Base-by-base conservation (phyloP, 306 rosid species). In the Pyrus betulifolia region DNA sequence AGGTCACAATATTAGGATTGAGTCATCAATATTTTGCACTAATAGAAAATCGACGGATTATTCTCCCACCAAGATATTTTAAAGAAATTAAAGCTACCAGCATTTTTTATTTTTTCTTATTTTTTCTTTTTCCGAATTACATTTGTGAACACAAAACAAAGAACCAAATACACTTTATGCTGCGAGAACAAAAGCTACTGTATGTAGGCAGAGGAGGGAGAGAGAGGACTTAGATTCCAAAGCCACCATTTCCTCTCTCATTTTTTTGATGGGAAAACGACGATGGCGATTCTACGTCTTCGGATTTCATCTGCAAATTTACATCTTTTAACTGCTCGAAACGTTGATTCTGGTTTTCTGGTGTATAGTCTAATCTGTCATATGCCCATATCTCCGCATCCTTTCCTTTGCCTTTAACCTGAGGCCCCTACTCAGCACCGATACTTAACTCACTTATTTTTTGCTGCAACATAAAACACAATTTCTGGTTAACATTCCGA, bases 381-480 rank as follows among this genome's bases (percentile, higher is more conserved):
- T 6, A 73, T 68, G 46, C 70, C 72, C 55, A 23, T 40, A 51
- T 78, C 64, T 33, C 74, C 45, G 78, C 79, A 85, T 63, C 86
- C 59, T 58, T 79, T 83, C 67, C 72, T 55, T 83, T 81, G 78
- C 83, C 83, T 75, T 58, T 80, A 58, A 57, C 58, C 66, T 84
- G 74, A 0, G 77, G 72, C 59, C 81, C 82, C 74, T 82, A 81
- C 78, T 86, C 90, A 58, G 89, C 72, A 64, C 82, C 65, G 76
- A 78, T 70, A 11, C 88, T 78, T 80, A 92, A 61, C 45, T 83
- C 86, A 40, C 83, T 88, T 77, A 85, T 64, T 57, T 90, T 72
- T 44, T 79, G 88, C 91, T 84, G 89, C 81, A 67, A 85, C 70
- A 78, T 52, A 77, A 69, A 51, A 5, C 65, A 31, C 59, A 49